Evolutionary conservation across 495 filamentous ascomycete genomes (phyloP).

Genomic region (Talaromyces proteolyticus): DNA sequence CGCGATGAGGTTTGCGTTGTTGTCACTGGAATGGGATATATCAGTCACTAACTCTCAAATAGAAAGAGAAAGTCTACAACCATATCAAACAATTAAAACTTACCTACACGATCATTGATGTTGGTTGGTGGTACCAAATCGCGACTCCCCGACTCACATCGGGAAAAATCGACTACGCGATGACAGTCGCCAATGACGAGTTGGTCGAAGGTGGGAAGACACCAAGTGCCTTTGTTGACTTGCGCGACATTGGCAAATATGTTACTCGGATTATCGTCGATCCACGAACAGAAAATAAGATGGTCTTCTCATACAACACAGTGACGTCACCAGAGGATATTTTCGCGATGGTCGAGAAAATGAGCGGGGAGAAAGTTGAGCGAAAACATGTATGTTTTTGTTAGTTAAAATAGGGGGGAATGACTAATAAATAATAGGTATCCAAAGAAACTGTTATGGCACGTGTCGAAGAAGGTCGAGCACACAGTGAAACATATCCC

Average conservation of each 20-base stretch:
- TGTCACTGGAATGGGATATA: neutral
- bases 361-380: constrained; percentile 49
- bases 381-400: constrained; percentile 42
- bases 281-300: constrained; percentile 51
- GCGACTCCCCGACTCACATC: constrained; percentile 44
- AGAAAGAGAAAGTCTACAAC: constrained; percentile 53
- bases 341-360: constrained; percentile 40
- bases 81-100: constrained; percentile 45
- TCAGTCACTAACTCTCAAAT: neutral
- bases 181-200: constrained; percentile 35
- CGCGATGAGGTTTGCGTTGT: constrained; percentile 34
- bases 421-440: constrained; percentile 19
- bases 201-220: constrained; percentile 46
- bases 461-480: constrained; percentile 31
- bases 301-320: constrained; percentile 47
- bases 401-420: too few species aligned
- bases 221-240: constrained; percentile 42
- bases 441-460: constrained; percentile 38
- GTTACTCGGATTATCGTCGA: constrained; percentile 51
- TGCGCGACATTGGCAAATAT: constrained; percentile 50
- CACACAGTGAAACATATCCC: constrained; percentile 43
- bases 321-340: constrained; percentile 44
- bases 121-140: constrained; percentile 57
- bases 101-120: constrained; percentile 57
- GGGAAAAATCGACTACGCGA: constrained; percentile 46